Base-by-base conservation (phyloP, 2,329 filamentous ascomycete species). In the Stachybotrys chartarum region DNA sequence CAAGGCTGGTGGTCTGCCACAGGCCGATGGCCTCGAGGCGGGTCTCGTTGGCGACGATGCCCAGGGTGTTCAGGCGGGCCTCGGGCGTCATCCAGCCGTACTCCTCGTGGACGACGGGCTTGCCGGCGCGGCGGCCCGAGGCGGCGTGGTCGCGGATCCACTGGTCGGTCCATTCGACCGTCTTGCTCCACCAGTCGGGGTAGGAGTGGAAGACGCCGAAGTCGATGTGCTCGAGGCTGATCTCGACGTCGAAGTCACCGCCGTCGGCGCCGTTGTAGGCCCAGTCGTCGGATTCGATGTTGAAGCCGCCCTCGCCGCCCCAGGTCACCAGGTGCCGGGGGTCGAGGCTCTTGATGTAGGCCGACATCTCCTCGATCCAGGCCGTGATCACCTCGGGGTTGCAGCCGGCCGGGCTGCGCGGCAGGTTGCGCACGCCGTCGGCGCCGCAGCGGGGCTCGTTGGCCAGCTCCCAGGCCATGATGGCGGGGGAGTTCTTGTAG, bases 291-390 rank as follows among this genome's bases (percentile, higher is more conserved):
- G 68, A 72, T 5, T 63, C 62, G 48, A 66, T 60, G 64, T 79
- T 77, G 68, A 82, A 82, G 54, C 78, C 84, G 30, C 72, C 72
- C 55, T 75, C 85, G 59, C 87, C 84, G 16, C 85, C 84, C 18
- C 84, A 75, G 0, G 79, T 78, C 46, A 87, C 83, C 75, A 87
- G 78, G 65, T 86, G 85, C 50, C 76, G 66, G 1, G 75, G 60
- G 62, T 87, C 85, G 6, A 87, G 69, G 3, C 73, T 78, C 66
- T 86, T 86, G 65, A 88, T 81, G 61, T 84, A 87, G 8, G 74
- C 69, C 30, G 80, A 83, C 12, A 78, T 83, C 12, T 72, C 69
- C 11, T 73, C 68, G 18, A 82, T 80, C 85, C 84, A 88, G 50
- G 79, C 73, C 42, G 76, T 78, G 57, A 88, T 74, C 24, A 85